Percentiles rank a stretch among this genome's conserved stretches.
These are phyloP conservation scores for Ormosia emarginata DNA, from an alignment of 306 rosid species.

Conservation along the genomic window DNA sequence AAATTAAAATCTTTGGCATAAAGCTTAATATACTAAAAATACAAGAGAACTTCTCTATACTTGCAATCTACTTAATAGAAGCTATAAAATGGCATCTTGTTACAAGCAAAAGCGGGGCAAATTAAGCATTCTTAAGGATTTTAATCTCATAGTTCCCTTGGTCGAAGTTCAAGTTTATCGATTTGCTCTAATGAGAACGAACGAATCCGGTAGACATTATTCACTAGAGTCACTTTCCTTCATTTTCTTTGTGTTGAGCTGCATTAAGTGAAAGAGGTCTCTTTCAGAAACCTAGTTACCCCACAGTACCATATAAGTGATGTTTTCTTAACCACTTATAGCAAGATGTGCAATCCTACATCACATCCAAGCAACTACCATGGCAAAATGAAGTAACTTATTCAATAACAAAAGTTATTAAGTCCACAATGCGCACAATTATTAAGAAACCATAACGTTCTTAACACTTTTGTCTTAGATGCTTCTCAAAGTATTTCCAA, in stretches of 20 bases:
- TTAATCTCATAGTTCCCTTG: constrained; percentile 10
- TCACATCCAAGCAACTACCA: background rate
- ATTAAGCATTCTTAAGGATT: constrained; percentile 8
- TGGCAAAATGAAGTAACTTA: background rate
- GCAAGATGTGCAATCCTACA: background rate
- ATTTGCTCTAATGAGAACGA: too few relatives aligned
- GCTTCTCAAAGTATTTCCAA: background rate
- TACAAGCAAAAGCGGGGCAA: too few relatives aligned
- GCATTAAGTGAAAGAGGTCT: background rate
- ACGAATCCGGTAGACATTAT: constrained; percentile 5
- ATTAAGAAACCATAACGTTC: background rate
- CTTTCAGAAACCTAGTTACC: background rate
- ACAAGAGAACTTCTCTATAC: background rate
- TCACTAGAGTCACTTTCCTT: background rate
- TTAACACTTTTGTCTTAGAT: background rate
- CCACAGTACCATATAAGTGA: background rate
- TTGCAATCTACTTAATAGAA: background rate
- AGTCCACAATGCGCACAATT: background rate
- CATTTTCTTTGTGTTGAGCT: background rate
- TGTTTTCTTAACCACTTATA: background rate
- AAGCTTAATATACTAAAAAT: background rate
- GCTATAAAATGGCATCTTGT: background rate
- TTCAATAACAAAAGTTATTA: background rate
- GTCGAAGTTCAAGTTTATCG: background rate
- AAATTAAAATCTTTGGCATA: constrained; percentile 7